Conservation (phyloP, 2,329 filamentous ascomycete species). For the Colletotrichum brevisporum region DNA sequence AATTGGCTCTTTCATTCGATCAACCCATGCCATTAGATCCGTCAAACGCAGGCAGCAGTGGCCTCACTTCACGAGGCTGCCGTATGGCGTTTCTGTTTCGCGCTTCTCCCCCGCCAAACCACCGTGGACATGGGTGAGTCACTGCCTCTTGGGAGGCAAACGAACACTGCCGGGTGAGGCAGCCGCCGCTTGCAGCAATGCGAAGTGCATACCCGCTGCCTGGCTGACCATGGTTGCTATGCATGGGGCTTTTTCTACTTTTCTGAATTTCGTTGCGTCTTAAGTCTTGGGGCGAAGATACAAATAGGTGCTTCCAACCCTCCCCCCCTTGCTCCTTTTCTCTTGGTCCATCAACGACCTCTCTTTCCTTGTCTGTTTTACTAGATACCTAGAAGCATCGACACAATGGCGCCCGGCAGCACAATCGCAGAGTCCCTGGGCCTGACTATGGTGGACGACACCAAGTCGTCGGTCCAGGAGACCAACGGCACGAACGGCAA, state of each 20-base stretch:
- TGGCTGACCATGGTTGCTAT: neutral
- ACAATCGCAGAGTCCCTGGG: slow-evolving; percentile 21
- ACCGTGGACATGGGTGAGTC: slow-evolving; percentile 29
- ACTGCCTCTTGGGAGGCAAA: slow-evolving; percentile 15
- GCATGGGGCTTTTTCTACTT: neutral
- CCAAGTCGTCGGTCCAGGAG: neutral
- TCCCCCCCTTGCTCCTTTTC: neutral
- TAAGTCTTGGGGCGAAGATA: neutral
- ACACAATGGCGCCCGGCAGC: slow-evolving; percentile 31
- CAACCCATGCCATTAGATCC: neutral
- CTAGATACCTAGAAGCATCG: neutral
- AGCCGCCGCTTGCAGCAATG: neutral
- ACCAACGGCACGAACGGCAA: slow-evolving; percentile 16
- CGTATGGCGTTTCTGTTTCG: neutral
- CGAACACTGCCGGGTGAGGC: slow-evolving; percentile 1
- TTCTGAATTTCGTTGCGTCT: too few species aligned
- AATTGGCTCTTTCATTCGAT: slow-evolving; percentile 3
- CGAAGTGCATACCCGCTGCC: neutral
- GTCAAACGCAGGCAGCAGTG: slow-evolving; percentile 31
- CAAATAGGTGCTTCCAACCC: neutral
- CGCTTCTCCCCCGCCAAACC: neutral
- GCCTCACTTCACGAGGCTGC: neutral
- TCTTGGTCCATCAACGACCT: neutral
- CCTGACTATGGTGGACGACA: slow-evolving; percentile 23
- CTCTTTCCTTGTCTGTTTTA: neutral